A percentile compares a stretch with the other conserved stretches of the same genome.
Conservation (phyloP, 2,329 filamentous ascomycete species). For the Arthrobotrys megalospora region DNA sequence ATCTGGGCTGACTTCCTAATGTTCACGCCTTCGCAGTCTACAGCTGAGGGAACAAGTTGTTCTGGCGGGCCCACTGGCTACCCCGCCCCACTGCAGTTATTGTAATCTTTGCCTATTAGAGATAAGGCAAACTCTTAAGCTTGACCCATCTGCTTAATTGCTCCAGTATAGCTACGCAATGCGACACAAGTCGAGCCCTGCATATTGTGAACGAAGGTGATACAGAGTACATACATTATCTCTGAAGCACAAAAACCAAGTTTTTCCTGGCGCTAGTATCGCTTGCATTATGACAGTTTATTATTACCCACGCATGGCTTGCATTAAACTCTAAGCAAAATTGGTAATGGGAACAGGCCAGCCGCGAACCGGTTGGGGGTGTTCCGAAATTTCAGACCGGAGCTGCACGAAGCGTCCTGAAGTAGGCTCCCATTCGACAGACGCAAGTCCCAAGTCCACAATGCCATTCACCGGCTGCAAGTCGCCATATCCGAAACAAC, state of each 20-base stretch:
- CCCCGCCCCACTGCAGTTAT: not conserved
- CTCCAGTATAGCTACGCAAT: conserved; percentile 7
- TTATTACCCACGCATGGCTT: not conserved
- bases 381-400: not conserved
- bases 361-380: conserved; percentile 6
- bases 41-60: too few species aligned
- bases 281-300: conserved; percentile 1
- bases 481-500: conserved; percentile 12
- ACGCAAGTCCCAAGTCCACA: conserved; percentile 12
- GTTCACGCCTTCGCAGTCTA: too few species aligned
- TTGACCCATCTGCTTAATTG: not conserved
- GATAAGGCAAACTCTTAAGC: not conserved
- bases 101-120: not conserved
- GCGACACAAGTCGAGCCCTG: not conserved
- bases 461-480: conserved; percentile 18
- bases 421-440: not conserved
- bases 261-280: conserved; percentile 18
- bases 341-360: not conserved
- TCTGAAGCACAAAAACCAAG: not conserved
- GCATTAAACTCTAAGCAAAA: not conserved
- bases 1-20: too few species aligned
- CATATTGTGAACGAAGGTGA: conserved; percentile 1
- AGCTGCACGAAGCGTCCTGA: not conserved
- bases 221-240: not conserved
- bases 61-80: not conserved